Evolutionary conservation across 2,329 filamentous ascomycete species (phyloP).

Genomic region (Hymenoscyphus infarciens): DNA sequence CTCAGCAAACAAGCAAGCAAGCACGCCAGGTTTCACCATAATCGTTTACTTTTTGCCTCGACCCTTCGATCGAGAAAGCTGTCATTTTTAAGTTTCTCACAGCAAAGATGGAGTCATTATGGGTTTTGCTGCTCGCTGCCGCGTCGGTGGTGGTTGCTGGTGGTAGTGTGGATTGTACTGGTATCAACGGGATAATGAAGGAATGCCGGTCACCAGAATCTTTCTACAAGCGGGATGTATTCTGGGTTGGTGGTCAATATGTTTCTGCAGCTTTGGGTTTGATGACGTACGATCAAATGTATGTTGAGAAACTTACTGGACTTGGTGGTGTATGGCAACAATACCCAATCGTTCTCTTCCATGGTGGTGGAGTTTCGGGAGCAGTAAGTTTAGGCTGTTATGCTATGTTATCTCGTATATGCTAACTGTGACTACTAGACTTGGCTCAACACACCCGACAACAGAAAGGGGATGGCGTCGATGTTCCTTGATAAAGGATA

Average conservation of each 20-base stretch:
- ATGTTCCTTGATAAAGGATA: constrained; percentile 3
- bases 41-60: neutral
- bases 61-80: neutral
- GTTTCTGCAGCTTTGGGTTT: neutral
- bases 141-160: neutral
- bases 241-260: neutral
- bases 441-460: neutral
- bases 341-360: neutral
- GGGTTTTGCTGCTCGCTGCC: neutral
- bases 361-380: neutral
- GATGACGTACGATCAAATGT: neutral
- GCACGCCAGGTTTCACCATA: neutral
- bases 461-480: neutral
- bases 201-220: neutral
- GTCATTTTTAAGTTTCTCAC: neutral
- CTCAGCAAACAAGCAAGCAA: neutral
- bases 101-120: neutral
- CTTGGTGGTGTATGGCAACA: constrained; percentile 2
- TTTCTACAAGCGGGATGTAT: neutral
- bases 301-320: neutral
- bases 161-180: neutral
- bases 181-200: neutral
- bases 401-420: neutral
- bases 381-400: constrained; percentile 1
- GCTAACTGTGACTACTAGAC: neutral